Evolutionary conservation across 1,284 basidiomycete species (phyloP), one percentile per base, ranked within the genome.

Genomic region (Gymnopus androsaceus): DNA sequence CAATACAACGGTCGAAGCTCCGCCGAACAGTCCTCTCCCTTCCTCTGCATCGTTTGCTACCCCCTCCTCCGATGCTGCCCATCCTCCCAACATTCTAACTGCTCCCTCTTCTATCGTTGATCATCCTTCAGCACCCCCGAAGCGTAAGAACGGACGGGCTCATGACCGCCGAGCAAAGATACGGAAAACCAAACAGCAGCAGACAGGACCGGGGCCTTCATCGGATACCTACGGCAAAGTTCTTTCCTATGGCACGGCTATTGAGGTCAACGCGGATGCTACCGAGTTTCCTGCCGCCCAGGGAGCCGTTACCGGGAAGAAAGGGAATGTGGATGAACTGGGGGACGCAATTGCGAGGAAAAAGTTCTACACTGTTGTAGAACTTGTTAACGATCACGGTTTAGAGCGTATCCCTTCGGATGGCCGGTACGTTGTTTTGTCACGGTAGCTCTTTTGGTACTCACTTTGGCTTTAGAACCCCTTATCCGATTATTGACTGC

Each of bases 291-390:
- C 33, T 34, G 48, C 48, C n/a, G 54, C 54, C 3, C 3, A 44
- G 14, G 54, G 54, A 1, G 54, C 54, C 14, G 48, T 51, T 14
- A 41, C 41, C 3, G 48, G 47, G 6, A 56, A 51, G 31, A 37
- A 19, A 9, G 54, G 54, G 3, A 56, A 47, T n/a, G n/a, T 9
- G 15, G 3, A 14, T 1, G n/a, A 37, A 27, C 9, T 42, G 5
- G 54, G 54, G 6, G 23, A 17, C 8, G 23, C 21, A 23, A 17
- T n/a, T 6, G 46, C 48, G 11, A 42, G 19, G 5, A 11, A 36
- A 14, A 55, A 27, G 28, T 11, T 40, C 7, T 53, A 45, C 27
- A n/a, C 8, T 7, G 11, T 4, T 17, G 17, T 53, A 5, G 14
- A 30, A 17, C 41, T 45, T 9, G 41, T 53, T 19, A n/a, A 45